Base-by-base conservation (phyloP, 306 rosid species). In the Malus asiatica region DNA sequence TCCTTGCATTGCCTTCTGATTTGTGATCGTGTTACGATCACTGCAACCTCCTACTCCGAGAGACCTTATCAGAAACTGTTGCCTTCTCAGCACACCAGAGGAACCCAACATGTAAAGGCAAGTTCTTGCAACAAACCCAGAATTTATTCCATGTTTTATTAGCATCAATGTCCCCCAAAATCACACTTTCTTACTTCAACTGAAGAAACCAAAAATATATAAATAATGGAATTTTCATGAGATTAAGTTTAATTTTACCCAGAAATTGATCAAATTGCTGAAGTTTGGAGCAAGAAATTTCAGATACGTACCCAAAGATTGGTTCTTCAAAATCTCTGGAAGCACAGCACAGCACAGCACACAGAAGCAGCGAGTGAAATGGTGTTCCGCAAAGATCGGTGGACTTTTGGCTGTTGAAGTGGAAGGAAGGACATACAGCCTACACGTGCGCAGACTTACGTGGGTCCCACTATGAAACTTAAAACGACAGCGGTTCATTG, bases 11-110 rank as follows among this genome's bases (percentile, higher is more conserved):
- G 77, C 82, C 57, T 74, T 72, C 67, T 19, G 81, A 76, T 75
- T 42, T 32, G n/a, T 52, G 23, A 4, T 23, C 19, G 20, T 14
- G 55, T 40, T 73, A 4, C 73, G 83, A 78, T 69, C 74, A 67
- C 83, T 46, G 55, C 71, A 80, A 72, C 79, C 86, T 76, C 90
- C 89, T 38, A 88, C 87, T 78, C 92, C 90, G 52, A 90, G 85
- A 81, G 90, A 83, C 69, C 98, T 88, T 79, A 87, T 75, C 79
- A 91, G 58, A 62, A 93, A 86, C 66, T 82, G 87, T 29, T 91
- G 96, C 74, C 96, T 85, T 88, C 97, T 91, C 74, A 82, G 80
- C 79, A 84, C 86, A 83, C 87, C 78, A 40, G 96, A 85, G 69
- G 90, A 87, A 83, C 77, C 89, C 83, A 83, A 71, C 87, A 84